phyloP scores from a whole-genome alignment of 2,329 filamentous ascomycete genomes.

The Albophoma yamanashiensis region DNA sequence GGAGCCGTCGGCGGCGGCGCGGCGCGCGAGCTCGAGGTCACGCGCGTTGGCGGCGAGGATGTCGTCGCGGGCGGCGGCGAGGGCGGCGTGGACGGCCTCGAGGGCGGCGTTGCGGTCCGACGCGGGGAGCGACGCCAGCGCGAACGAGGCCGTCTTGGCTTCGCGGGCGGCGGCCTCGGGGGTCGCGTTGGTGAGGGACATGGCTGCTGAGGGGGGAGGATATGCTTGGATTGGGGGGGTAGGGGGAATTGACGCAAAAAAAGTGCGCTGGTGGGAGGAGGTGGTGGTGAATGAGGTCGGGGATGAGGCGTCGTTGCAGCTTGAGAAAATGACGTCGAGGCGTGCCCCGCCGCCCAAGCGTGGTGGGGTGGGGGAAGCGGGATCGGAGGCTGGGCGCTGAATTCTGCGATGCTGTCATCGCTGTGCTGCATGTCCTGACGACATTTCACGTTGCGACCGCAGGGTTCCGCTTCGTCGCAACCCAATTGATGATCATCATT shows the following conservation, averaged over 20 bases:
- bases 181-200: conserved; percentile 85
- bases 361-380: no score
- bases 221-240: background rate
- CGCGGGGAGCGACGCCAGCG: conserved; percentile 68
- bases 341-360: background rate
- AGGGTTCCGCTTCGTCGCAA: background rate
- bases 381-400: background rate
- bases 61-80: conserved; percentile 55
- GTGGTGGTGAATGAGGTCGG: background rate
- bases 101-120: conserved; percentile 75
- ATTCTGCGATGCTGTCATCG: no score
- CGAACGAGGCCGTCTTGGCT: conserved; percentile 73
- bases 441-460: background rate
- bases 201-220: conserved; percentile 21
- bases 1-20: conserved; percentile 63
- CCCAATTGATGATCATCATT: no score
- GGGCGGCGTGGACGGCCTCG: conserved; percentile 69
- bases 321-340: background rate
- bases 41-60: conserved; percentile 81
- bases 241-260: background rate
- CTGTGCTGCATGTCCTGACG: background rate
- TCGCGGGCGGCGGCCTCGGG: conserved; percentile 66
- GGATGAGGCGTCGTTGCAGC: background rate
- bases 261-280: background rate
- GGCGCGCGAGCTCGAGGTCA: conserved; percentile 66